phyloP scores from a whole-genome alignment of 2,329 filamentous ascomycete genomes.

The Cadophora luteo-olivacea region DNA sequence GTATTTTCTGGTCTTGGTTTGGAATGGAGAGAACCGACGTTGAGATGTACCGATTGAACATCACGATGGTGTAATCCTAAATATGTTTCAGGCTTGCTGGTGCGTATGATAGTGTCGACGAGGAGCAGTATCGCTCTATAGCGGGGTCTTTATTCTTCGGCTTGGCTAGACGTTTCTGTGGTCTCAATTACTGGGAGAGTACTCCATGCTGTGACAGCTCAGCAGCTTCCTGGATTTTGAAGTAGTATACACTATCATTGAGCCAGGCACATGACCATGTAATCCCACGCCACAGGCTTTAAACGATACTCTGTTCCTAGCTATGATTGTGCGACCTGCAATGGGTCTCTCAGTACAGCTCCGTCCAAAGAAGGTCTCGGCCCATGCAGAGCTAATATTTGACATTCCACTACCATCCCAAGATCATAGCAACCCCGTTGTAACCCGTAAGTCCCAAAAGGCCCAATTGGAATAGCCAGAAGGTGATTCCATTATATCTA shows the following conservation, averaged over 20 bases:
- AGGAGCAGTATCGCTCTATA: background rate
- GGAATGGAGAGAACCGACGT: constrained; percentile 67
- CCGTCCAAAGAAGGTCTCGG: background rate
- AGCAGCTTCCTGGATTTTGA: background rate
- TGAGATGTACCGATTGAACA: constrained; percentile 56
- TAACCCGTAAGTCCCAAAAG: constrained; percentile 39
- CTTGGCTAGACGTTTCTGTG: background rate
- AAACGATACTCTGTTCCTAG: background rate
- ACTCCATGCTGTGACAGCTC: background rate
- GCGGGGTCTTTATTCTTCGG: background rate
- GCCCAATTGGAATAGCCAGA: constrained; percentile 37
- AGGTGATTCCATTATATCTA: constrained; percentile 37
- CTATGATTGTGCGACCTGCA: background rate
- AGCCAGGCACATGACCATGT: background rate
- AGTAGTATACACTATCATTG: background rate
- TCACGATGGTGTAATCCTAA: background rate
- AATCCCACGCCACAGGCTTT: background rate
- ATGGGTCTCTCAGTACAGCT: background rate
- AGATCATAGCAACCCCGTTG: constrained; percentile 36
- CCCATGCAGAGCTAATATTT: background rate
- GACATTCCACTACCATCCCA: constrained; percentile 32
- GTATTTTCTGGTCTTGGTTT: constrained; percentile 82
- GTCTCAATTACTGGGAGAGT: background rate
- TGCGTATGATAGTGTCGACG: background rate
- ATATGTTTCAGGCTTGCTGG: background rate